A percentile compares a stretch with the other conserved stretches of the same genome.
Conservation (phyloP, 352 stramenopile species). For the Poterioochromonas sp. region DNA sequence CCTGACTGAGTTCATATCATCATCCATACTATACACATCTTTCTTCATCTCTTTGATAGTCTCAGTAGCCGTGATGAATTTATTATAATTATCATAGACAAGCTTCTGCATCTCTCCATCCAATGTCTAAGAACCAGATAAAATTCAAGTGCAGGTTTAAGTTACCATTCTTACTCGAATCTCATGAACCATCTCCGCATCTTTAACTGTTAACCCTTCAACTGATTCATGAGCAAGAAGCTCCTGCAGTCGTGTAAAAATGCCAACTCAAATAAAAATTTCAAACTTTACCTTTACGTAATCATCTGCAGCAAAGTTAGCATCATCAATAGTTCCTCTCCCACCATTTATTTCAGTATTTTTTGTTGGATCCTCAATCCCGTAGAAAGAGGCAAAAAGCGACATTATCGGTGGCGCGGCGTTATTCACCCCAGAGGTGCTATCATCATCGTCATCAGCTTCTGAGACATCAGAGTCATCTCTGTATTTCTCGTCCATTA, state of each 20-base stretch:
- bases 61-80: slow-evolving; percentile 98
- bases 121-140: slow-evolving; percentile 57
- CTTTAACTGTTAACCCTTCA: not conserved
- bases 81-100: slow-evolving; percentile 99
- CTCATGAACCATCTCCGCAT: slow-evolving; percentile 33
- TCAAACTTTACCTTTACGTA: slow-evolving; percentile 3
- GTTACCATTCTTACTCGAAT: slow-evolving; percentile 1
- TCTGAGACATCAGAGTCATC: not conserved
- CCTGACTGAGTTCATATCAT: slow-evolving; percentile 52
- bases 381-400: slow-evolving; percentile 14
- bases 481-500: not conserved
- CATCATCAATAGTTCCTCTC: slow-evolving; percentile 29
- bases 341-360: not conserved
- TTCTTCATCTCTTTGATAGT: slow-evolving; percentile 92
- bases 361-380: not conserved
- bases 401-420: not conserved
- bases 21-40: slow-evolving; percentile 79
- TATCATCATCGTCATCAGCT: not conserved
- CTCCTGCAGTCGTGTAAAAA: not conserved
- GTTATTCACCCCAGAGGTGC: not conserved
- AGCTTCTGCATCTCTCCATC: slow-evolving; percentile 99
- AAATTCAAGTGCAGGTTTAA: not conserved
- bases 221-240: slow-evolving; percentile 25
- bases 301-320: slow-evolving; percentile 26
- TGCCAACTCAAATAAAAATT: not conserved